Conservation (phyloP, 164 flowering plant genomes). For the Houttuynia cordata region DNA sequence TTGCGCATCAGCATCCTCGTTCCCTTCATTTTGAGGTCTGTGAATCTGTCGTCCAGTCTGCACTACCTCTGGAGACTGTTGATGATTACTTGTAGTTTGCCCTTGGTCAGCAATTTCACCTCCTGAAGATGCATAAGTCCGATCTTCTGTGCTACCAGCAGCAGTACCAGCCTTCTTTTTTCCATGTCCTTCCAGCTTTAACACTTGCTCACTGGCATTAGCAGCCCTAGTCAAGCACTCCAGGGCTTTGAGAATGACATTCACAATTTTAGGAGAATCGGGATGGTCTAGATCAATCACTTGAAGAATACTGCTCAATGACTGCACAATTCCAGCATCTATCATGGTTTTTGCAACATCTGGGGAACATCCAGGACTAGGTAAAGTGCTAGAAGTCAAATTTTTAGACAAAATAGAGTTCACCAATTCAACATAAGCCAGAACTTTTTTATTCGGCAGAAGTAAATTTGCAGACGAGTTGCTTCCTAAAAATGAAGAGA, state of each 20-base stretch:
- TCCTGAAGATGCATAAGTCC: constrained; percentile 17
- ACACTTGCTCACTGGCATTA: constrained; percentile 65
- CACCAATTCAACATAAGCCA: constrained; percentile 64
- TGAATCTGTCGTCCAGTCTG: constrained; percentile 26
- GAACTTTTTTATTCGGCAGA: constrained; percentile 53
- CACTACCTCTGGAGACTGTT: constrained; percentile 19
- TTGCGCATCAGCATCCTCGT: constrained; percentile 22
- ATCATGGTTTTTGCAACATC: constrained; percentile 86
- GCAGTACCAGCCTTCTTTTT: constrained; percentile 43
- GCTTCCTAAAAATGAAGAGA: constrained; percentile 41
- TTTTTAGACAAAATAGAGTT: constrained; percentile 77
- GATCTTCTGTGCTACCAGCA: constrained; percentile 48
- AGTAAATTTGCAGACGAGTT: constrained; percentile 34
- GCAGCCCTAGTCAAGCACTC: constrained; percentile 87
- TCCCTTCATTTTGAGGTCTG: constrained; percentile 28
- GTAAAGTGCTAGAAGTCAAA: constrained; percentile 53
- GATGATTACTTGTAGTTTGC: constrained; percentile 26
- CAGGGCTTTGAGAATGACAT: constrained; percentile 68
- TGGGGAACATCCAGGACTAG: constrained; percentile 78
- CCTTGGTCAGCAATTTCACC: constrained; percentile 23
- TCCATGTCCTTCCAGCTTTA: constrained; percentile 43
- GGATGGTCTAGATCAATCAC: constrained; percentile 86
- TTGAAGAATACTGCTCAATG: constrained; percentile 57
- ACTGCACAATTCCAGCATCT: constrained; percentile 70
- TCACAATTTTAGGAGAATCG: constrained; percentile 70